Evolutionary conservation across 192 early-diverging fungal species (phyloP).

Genomic region (Jimgerdemannia lactiflua): DNA sequence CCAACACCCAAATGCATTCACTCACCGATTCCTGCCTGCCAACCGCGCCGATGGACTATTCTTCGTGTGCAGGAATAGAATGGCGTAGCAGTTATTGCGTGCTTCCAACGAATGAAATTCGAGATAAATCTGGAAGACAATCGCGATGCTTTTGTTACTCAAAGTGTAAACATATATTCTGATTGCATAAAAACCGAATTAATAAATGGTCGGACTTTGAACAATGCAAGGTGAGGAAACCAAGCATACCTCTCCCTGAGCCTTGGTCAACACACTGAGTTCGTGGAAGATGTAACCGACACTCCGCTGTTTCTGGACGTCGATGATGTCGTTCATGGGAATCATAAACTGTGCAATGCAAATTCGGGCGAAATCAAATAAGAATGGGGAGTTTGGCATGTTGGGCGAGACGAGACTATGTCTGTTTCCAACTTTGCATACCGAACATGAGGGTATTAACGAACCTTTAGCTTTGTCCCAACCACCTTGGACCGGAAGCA

Average conservation of each 20-base stretch:
- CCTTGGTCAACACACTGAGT: constrained; percentile 36
- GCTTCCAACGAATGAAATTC: constrained; percentile 51
- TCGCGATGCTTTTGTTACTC: constrained; percentile 5
- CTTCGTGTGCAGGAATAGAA: constrained; percentile 17
- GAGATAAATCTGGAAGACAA: constrained; percentile 40
- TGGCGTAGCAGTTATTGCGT: constrained; percentile 42
- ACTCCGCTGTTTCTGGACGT: constrained; percentile 39
- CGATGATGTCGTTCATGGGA: constrained; percentile 48
- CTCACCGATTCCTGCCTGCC: neutral
- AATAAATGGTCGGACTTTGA: neutral
- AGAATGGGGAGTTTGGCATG: neutral
- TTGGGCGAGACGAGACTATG: too few species aligned
- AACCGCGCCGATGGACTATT: neutral
- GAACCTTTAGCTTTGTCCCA: constrained; percentile 44
- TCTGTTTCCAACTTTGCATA: too few species aligned
- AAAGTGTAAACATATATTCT: neutral
- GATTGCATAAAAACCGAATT: neutral
- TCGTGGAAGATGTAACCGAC: constrained; percentile 43
- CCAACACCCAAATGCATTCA: neutral
- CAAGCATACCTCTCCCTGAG: constrained; percentile 36
- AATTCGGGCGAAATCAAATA: neutral
- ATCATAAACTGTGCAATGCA: constrained; percentile 35
- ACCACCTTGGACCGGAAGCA: constrained; percentile 60
- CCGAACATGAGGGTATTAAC: neutral
- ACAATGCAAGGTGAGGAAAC: neutral